These are phyloP conservation scores for Cyberlindnera americana DNA, from an alignment of 805 yeast species.

Conservation along the genomic window DNA sequence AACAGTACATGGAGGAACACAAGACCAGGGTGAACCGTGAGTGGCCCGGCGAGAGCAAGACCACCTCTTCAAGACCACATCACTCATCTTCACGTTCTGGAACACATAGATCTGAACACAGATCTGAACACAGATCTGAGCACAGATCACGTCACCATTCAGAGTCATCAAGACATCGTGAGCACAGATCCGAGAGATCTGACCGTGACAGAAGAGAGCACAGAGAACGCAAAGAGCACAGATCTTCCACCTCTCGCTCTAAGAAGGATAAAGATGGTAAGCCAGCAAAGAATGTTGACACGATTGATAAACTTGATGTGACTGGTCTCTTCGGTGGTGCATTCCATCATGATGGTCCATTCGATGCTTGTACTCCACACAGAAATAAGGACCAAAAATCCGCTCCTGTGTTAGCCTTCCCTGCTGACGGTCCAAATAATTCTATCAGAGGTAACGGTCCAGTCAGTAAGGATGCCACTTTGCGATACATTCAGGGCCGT, in stretches of 20 bases:
- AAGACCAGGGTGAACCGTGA: constrained; percentile 21
- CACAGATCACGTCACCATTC: constrained; percentile 9
- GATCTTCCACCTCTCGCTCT: constrained; percentile 1
- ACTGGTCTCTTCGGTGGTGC: constrained; percentile 93
- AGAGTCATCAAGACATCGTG: constrained; percentile 11
- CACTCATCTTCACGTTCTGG: background rate
- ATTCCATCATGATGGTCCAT: constrained; percentile 98
- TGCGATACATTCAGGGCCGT: constrained; percentile 75
- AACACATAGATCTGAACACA: constrained; percentile 15
- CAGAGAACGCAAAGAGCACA: constrained; percentile 13
- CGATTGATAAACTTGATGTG: constrained; percentile 93
- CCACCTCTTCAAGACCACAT: background rate
- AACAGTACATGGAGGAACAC: constrained; percentile 15
- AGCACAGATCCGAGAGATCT: constrained; percentile 12
- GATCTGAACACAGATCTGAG: constrained; percentile 10
- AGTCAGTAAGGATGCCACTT: constrained; percentile 54
- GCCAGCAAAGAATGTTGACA: constrained; percentile 76
- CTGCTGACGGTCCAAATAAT: constrained; percentile 91
- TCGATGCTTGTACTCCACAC: constrained; percentile 97
- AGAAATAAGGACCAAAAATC: constrained; percentile 72
- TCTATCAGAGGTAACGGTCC: constrained; percentile 69
- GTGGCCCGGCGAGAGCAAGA: constrained; percentile 13
- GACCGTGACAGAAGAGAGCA: constrained; percentile 4
- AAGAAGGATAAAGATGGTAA: constrained; percentile 38
- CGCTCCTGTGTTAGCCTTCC: constrained; percentile 95